Conservation (phyloP, 2,329 filamentous ascomycete genomes). For the Blastomyces silverae region DNA sequence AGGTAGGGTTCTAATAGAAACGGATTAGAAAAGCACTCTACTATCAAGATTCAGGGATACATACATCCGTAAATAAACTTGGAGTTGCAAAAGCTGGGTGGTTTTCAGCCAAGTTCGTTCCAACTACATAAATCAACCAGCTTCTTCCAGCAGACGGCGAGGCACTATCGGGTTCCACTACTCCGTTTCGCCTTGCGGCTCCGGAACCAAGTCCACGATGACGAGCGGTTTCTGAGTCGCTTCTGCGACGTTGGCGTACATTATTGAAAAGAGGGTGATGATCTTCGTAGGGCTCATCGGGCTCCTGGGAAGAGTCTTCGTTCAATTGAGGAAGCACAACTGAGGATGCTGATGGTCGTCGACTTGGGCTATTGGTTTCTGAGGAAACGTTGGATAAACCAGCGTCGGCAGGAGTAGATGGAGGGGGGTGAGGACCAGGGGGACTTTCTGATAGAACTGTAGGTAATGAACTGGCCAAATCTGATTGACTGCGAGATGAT, state of each 20-base stretch:
- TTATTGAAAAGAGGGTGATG: constrained; percentile 37
- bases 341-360: constrained; percentile 44
- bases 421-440: constrained; percentile 54
- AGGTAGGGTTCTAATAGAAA: constrained; percentile 51
- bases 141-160: constrained; percentile 50
- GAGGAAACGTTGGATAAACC: constrained; percentile 51
- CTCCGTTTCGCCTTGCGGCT: constrained; percentile 56
- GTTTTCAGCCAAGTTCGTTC: constrained; percentile 62
- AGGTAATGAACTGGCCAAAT: constrained; percentile 34
- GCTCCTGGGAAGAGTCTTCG: constrained; percentile 34
- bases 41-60: constrained; percentile 19
- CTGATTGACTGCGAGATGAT: constrained; percentile 27
- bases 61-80: constrained; percentile 62
- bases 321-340: constrained; percentile 38
- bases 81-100: constrained; percentile 64
- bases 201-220: constrained; percentile 55
- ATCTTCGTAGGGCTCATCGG: constrained; percentile 39
- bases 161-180: constrained; percentile 54
- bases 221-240: constrained; percentile 53
- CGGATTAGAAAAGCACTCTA: constrained; percentile 18
- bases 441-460: constrained; percentile 50
- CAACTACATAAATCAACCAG: constrained; percentile 67
- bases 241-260: constrained; percentile 49
- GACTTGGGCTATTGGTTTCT: constrained; percentile 45
- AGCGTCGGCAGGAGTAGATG: constrained; percentile 56